Percentiles rank a stretch among this genome's conserved stretches.
phyloP scores from a whole-genome alignment of 2,329 filamentous ascomycete genomes.

The Leptographium lundbergii region DNA sequence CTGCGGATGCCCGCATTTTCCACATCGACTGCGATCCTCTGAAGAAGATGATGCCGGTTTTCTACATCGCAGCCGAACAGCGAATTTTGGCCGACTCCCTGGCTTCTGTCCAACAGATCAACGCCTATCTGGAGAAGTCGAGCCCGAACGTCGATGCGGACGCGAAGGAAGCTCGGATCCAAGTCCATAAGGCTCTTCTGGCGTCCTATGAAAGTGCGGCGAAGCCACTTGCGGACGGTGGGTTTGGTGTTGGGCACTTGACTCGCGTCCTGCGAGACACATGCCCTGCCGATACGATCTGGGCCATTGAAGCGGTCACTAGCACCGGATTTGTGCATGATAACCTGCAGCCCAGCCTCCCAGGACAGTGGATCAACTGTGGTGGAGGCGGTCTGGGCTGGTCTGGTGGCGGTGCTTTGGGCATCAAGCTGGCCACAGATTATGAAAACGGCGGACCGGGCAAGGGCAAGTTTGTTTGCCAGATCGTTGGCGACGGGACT shows the following conservation, averaged over 20 bases:
- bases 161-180: constrained; percentile 42
- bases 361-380: constrained; percentile 39
- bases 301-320: constrained; percentile 63
- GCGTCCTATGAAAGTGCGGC: constrained; percentile 40
- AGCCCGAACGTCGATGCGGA: constrained; percentile 19
- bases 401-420: constrained; percentile 37
- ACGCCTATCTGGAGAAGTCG: constrained; percentile 40
- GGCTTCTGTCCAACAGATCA: constrained; percentile 57
- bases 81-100: constrained; percentile 56
- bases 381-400: constrained; percentile 40
- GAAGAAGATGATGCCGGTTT: constrained; percentile 61
- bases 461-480: constrained; percentile 33
- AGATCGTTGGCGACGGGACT: constrained; percentile 36
- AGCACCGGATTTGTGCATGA: constrained; percentile 54
- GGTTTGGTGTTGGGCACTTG: constrained; percentile 41
- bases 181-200: constrained; percentile 46
- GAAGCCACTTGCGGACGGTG: constrained; percentile 46
- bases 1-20: constrained; percentile 39
- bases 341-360: constrained; percentile 48
- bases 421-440: constrained; percentile 34
- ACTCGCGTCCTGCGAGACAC: constrained; percentile 22
- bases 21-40: constrained; percentile 55
- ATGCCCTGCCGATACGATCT: constrained; percentile 46
- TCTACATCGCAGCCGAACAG: constrained; percentile 53
- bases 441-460: constrained; percentile 23